Percentiles rank a stretch among this genome's conserved stretches.
phyloP scores from a whole-genome alignment of 164 flowering plant genomes.

The Vitis amurensis region DNA sequence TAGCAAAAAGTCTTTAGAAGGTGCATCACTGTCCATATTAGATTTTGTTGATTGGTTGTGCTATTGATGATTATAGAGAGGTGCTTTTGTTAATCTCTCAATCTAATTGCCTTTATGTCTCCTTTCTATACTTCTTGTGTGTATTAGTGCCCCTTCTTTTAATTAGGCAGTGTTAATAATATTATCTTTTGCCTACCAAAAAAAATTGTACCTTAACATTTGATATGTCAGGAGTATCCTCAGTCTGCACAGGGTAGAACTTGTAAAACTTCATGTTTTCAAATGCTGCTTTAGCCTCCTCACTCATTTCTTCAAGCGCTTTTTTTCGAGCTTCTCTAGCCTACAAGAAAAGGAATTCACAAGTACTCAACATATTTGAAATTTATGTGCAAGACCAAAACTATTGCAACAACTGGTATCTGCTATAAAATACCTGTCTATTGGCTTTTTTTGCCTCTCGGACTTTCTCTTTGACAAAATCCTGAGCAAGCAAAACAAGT shows the following conservation, averaged over 20 bases:
- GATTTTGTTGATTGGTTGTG: too few relatives aligned
- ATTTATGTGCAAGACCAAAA: background rate
- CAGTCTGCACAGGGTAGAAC: constrained; percentile 81
- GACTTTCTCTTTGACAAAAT: constrained; percentile 78
- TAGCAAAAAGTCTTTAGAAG: too few relatives aligned
- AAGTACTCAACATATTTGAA: constrained; percentile 1
- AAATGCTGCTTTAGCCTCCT: constrained; percentile 61
- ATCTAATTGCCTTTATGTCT: too few relatives aligned
- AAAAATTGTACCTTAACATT: constrained; percentile 62
- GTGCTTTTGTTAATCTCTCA: too few relatives aligned
- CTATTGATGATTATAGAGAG: too few relatives aligned
- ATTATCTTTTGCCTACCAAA: too few relatives aligned
- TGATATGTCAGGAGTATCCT: constrained; percentile 82
- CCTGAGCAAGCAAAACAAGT: constrained; percentile 37
- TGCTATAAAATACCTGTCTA: constrained; percentile 53
- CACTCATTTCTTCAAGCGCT: constrained; percentile 76
- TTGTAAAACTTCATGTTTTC: constrained; percentile 82
- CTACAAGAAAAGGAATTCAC: constrained; percentile 30
- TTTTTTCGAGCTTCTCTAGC: constrained; percentile 83
- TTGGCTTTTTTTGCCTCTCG: constrained; percentile 82
- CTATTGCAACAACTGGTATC: background rate
- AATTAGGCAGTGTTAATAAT: too few relatives aligned
- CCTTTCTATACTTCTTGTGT: too few relatives aligned
- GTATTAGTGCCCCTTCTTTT: too few relatives aligned
- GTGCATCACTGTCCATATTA: too few relatives aligned